These are phyloP conservation scores for Yamadazyma paraphyllophila DNA, from an alignment of 805 yeast species.

Conservation along the genomic window DNA sequence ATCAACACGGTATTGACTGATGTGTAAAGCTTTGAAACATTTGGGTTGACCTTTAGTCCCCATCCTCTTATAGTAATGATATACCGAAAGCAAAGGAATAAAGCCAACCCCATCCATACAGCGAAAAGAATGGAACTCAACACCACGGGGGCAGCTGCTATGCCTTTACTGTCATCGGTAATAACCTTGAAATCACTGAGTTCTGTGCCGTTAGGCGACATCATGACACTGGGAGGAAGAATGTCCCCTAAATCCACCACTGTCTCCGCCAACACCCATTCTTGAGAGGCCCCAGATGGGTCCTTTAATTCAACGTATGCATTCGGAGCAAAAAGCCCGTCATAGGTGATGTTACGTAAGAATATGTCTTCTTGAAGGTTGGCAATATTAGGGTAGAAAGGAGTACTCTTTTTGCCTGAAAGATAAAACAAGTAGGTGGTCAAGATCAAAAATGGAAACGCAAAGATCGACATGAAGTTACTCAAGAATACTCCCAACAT, in stretches of 20 bases:
- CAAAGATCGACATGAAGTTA: slow-evolving; percentile 33
- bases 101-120: slow-evolving; percentile 20
- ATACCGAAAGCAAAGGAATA: slow-evolving; percentile 27
- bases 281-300: not conserved
- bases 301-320: slow-evolving; percentile 3
- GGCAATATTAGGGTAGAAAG: slow-evolving; percentile 14
- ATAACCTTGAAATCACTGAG: not conserved
- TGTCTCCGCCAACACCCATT: not conserved
- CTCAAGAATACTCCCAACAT: slow-evolving; percentile 33
- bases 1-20: slow-evolving; percentile 45
- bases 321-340: slow-evolving; percentile 18
- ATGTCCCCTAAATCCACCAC: not conserved
- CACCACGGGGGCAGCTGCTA: slow-evolving; percentile 17
- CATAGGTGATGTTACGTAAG: slow-evolving; percentile 23
- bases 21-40: slow-evolving; percentile 39
- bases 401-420: slow-evolving; percentile 8
- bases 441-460: slow-evolving; percentile 43
- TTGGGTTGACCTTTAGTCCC: slow-evolving; percentile 17
- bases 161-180: not conserved
- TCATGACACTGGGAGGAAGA: not conserved
- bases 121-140: slow-evolving; percentile 31
- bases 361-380: slow-evolving; percentile 23
- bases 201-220: not conserved
- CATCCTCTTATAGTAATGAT: slow-evolving; percentile 20
- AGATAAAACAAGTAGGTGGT: slow-evolving; percentile 32